Evolutionary conservation across 78 protist species (phyloP).

Genomic region (Dictyostelium capitatum): DNA sequence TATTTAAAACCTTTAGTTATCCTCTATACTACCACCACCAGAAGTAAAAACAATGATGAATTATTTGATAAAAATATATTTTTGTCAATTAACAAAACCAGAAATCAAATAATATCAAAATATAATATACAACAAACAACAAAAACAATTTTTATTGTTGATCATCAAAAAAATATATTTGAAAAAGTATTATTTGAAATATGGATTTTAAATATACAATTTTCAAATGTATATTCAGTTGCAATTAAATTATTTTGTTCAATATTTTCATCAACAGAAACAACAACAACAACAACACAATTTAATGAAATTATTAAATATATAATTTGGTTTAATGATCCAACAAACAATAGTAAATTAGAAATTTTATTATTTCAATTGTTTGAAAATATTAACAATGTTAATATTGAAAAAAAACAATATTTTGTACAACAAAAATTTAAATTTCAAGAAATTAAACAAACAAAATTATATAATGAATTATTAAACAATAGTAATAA

Average conservation of each 20-base stretch:
- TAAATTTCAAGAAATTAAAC: neutral
- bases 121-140: neutral
- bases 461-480: neutral
- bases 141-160: neutral
- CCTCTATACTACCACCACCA: neutral
- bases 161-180: neutral
- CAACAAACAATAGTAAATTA: neutral
- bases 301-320: neutral
- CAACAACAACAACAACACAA: neutral
- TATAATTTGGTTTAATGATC: neutral
- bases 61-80: neutral
- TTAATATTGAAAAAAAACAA: neutral
- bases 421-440: neutral
- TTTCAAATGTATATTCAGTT: neutral
- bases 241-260: neutral
- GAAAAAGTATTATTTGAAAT: constrained; percentile 15
- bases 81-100: neutral
- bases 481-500: too few species aligned
- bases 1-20: neutral
- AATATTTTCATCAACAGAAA: neutral
- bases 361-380: neutral
- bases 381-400: neutral
- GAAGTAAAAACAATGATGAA: too few species aligned
- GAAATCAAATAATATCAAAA: neutral
- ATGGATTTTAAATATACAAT: neutral